phyloP scores from a whole-genome alignment of 1,284 basidiomycete species.

The Ustilago nuda region DNA sequence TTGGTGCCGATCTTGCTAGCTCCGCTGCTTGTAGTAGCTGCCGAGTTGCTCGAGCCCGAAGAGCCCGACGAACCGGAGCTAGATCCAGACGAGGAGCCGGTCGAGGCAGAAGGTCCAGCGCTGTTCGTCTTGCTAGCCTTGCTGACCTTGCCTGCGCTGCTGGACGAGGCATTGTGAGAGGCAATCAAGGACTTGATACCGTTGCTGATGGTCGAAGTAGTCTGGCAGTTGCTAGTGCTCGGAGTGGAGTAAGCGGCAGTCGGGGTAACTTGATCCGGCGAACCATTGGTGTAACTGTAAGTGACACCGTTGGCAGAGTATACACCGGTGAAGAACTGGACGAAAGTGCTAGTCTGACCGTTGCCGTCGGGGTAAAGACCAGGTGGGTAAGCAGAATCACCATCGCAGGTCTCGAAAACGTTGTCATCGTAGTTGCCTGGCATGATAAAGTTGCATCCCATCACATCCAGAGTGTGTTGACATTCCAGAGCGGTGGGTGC shows the following conservation, averaged over 20 bases:
- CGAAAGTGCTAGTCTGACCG: conserved; percentile 64
- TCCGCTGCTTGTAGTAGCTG: conserved; percentile 27
- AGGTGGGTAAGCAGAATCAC: conserved; percentile 68
- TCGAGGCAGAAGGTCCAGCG: conserved; percentile 16
- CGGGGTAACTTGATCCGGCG: conserved; percentile 59
- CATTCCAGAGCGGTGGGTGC: conserved; percentile 61
- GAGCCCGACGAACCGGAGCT: conserved; percentile 15
- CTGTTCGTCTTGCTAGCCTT: conserved; percentile 11
- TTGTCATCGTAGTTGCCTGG: conserved; percentile 65
- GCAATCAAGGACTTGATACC: conserved; percentile 58
- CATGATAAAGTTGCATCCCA: conserved; percentile 70
- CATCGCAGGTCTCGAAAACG: conserved; percentile 67
- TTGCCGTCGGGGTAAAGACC: conserved; percentile 61
- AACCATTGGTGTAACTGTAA: conserved; percentile 65
- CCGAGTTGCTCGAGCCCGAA: conserved; percentile 10
- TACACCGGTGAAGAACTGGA: conserved; percentile 63
- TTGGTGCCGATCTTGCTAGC: conserved; percentile 25
- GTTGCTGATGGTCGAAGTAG: conserved; percentile 41
- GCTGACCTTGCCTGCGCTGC: conserved; percentile 12
- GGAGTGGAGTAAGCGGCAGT: conserved; percentile 66
- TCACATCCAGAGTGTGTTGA: conserved; percentile 67
- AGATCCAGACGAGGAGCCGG: conserved; percentile 15
- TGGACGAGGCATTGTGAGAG: conserved; percentile 16
- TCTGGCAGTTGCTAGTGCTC: conserved; percentile 59
- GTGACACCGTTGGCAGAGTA: conserved; percentile 47